Conservation (phyloP, 257 asterid species). For the Solanum ahanhuiri region DNA sequence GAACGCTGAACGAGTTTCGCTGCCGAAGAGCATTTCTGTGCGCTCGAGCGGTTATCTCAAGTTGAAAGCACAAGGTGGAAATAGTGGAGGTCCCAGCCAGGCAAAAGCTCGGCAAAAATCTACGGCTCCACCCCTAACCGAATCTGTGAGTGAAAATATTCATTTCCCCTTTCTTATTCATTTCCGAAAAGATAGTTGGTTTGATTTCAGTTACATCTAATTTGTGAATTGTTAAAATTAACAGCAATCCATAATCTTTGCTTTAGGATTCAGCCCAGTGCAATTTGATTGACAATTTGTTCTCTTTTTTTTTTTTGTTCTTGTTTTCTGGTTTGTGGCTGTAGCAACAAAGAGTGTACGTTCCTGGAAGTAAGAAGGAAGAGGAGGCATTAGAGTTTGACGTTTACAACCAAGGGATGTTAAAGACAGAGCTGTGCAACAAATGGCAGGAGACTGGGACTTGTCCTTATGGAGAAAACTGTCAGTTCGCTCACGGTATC, state of each 20-base stretch:
- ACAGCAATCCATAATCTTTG: neutral
- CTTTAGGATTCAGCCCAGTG: neutral
- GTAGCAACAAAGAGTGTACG: conserved; percentile 42
- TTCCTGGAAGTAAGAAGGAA: conserved; percentile 43
- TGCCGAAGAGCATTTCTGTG: conserved; percentile 77
- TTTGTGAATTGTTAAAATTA: neutral
- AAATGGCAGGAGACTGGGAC: conserved; percentile 77
- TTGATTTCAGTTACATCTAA: neutral
- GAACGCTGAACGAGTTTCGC: conserved; percentile 28
- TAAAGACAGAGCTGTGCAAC: conserved; percentile 79
- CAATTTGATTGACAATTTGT: neutral
- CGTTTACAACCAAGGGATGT: conserved; percentile 70
- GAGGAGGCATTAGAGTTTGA: conserved; percentile 43
- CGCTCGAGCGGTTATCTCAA: conserved; percentile 57
- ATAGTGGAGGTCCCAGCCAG: conserved; percentile 14
- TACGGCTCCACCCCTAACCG: conserved; percentile 12
- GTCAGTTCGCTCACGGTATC: conserved; percentile 80
- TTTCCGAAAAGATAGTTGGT: neutral
- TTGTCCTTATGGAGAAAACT: conserved; percentile 61
- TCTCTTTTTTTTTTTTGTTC: neutral
- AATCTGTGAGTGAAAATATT: conserved; percentile 30
- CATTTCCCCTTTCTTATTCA: neutral
- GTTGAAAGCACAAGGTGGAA: conserved; percentile 15
- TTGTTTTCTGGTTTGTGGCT: neutral
- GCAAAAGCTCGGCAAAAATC: conserved; percentile 15